phyloP scores from a whole-genome alignment of 768 basidiomycete species.

The Auricularia heimuer region DNA sequence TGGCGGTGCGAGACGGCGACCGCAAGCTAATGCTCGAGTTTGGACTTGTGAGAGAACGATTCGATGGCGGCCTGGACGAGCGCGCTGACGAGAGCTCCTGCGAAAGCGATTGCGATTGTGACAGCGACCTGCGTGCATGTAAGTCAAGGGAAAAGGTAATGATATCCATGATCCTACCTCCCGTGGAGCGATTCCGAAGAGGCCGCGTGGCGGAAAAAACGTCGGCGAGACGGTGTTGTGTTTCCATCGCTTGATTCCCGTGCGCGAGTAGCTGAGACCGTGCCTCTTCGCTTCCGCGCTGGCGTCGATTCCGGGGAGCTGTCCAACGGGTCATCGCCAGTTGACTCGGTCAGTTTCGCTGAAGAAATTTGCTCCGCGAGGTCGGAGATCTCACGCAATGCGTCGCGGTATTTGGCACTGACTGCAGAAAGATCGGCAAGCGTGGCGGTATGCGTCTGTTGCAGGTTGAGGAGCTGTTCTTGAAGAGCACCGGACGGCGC shows the following conservation, averaged over 20 bases:
- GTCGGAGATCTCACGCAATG: constrained; percentile 86
- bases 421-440: constrained; percentile 71
- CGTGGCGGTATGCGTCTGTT: constrained; percentile 72
- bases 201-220: constrained; percentile 84
- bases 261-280: constrained; percentile 4
- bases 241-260: constrained; percentile 5
- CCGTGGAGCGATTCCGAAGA: constrained; percentile 81
- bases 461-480: constrained; percentile 61
- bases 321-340: constrained; percentile 25
- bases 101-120: constrained; percentile 91
- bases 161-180: constrained; percentile 41
- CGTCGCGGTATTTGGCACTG: constrained; percentile 76
- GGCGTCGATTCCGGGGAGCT: constrained; percentile 43
- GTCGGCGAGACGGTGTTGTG: constrained; percentile 46
- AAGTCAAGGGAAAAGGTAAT: constrained; percentile 12
- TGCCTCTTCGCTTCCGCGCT: constrained; percentile 28
- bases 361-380: constrained; percentile 87
- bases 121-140: constrained; percentile 55
- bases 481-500: constrained; percentile 32
- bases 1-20: constrained; percentile 37
- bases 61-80: constrained; percentile 69
- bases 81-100: constrained; percentile 90
- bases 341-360: constrained; percentile 51
- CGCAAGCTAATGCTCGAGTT: constrained; percentile 48
- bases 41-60: constrained; percentile 7